Evolutionary conservation across 2,329 filamentous ascomycete genomes (phyloP).

Genomic region (Ciborinia camelliae): DNA sequence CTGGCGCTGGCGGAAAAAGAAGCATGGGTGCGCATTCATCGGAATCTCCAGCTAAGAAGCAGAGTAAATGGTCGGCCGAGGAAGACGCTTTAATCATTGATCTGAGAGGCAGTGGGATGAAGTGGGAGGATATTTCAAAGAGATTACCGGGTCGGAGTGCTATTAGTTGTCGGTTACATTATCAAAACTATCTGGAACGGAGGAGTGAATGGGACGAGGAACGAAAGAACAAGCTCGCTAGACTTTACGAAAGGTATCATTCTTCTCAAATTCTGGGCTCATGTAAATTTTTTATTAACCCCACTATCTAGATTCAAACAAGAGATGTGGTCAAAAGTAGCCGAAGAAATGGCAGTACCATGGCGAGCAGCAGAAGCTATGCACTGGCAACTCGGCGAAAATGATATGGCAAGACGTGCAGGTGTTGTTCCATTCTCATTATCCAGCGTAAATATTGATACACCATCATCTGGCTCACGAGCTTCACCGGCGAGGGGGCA

Average conservation of each 20-base stretch:
- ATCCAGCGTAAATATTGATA: conserved; percentile 53
- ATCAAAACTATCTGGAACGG: conserved; percentile 95
- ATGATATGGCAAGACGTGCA: conserved; percentile 89
- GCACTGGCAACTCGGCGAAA: conserved; percentile 95
- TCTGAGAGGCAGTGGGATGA: conserved; percentile 86
- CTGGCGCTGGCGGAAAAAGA: conserved; percentile 43
- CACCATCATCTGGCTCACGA: conserved; percentile 41
- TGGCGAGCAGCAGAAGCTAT: conserved; percentile 96
- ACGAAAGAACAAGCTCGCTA: conserved; percentile 92
- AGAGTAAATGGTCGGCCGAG: conserved; percentile 94
- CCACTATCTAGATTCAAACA: conserved; percentile 72
- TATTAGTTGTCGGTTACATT: conserved; percentile 91
- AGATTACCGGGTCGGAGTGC: conserved; percentile 84
- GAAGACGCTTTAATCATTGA: conserved; percentile 94
- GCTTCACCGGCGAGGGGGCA: conserved; percentile 42
- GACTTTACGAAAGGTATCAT: conserved; percentile 87
- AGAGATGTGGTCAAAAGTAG: conserved; percentile 96
- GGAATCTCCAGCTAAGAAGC: conserved; percentile 80
- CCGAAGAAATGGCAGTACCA: conserved; percentile 89
- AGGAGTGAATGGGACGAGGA: conserved; percentile 96
- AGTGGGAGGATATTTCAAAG: conserved; percentile 98
- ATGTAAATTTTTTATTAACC: conserved; percentile 19
- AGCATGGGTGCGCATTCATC: conserved; percentile 52
- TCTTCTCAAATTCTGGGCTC: background rate
- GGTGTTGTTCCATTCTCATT: conserved; percentile 83